Conservation (phyloP, 352 stramenopile genomes). For the Discostella stelligera region DNA sequence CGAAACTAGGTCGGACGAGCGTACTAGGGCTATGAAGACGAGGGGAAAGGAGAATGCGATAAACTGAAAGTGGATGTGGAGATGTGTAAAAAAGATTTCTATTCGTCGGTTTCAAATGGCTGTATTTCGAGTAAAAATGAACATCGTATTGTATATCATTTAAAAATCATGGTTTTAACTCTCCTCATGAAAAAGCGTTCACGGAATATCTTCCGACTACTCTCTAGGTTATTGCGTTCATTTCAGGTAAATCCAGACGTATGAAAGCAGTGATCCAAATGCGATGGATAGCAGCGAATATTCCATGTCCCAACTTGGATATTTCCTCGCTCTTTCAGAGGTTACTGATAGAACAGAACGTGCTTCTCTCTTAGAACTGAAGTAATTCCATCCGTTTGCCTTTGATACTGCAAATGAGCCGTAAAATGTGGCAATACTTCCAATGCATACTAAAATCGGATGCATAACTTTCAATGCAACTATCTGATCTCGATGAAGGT, state of each 20-base stretch:
- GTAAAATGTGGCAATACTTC: constrained; percentile 31
- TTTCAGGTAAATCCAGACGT: constrained; percentile 22
- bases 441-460: constrained; percentile 41
- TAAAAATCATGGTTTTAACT: too few relatives aligned
- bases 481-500: constrained; percentile 42
- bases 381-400: constrained; percentile 25
- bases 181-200: too few relatives aligned
- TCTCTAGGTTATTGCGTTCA: too few relatives aligned
- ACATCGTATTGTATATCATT: too few relatives aligned
- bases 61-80: too few relatives aligned
- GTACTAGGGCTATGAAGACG: too few relatives aligned
- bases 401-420: constrained; percentile 28
- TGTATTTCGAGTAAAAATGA: too few relatives aligned
- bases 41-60: too few relatives aligned
- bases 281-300: constrained; percentile 36
- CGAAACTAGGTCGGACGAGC: too few relatives aligned
- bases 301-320: constrained; percentile 19
- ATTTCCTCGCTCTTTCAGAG: neutral
- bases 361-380: neutral
- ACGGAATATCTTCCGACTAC: too few relatives aligned
- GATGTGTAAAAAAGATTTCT: too few relatives aligned
- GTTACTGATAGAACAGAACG: neutral
- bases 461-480: constrained; percentile 29
- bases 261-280: constrained; percentile 25
- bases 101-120: too few relatives aligned